phyloP scores from a whole-genome alignment of 768 basidiomycete genomes.

The Ephemerocybe angulata region DNA sequence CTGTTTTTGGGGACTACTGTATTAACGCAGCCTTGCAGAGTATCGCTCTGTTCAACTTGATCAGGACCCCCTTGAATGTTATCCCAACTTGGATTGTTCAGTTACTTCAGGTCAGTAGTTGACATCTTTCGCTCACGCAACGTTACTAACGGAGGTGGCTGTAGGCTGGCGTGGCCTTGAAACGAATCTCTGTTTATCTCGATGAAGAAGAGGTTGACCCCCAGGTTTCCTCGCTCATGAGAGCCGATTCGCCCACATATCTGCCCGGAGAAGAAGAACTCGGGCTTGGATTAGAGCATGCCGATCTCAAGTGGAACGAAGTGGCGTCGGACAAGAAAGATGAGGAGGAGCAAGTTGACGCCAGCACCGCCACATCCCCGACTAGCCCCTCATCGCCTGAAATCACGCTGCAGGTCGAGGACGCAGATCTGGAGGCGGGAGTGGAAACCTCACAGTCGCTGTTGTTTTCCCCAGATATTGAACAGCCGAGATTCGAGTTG shows the following conservation, averaged over 20 bases:
- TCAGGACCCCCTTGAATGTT: slow-evolving; percentile 73
- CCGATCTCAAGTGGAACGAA: slow-evolving; percentile 62
- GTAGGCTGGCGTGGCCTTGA: slow-evolving; percentile 59
- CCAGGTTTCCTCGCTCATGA: slow-evolving; percentile 65
- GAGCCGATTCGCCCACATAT: slow-evolving; percentile 20
- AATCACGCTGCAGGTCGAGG: background rate
- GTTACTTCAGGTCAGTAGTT: slow-evolving; percentile 51
- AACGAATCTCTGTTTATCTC: slow-evolving; percentile 65
- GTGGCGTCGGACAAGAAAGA: slow-evolving; percentile 30
- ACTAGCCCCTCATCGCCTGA: slow-evolving; percentile 1
- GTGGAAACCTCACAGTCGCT: slow-evolving; percentile 16
- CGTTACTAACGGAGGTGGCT: background rate
- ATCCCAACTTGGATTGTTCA: slow-evolving; percentile 80
- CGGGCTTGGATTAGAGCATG: slow-evolving; percentile 56
- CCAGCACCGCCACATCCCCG: slow-evolving; percentile 9
- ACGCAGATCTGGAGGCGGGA: slow-evolving; percentile 6
- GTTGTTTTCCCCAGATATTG: slow-evolving; percentile 20
- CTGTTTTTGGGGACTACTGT: background rate
- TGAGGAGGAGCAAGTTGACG: slow-evolving; percentile 13
- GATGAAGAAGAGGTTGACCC: slow-evolving; percentile 67
- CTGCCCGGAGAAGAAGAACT: slow-evolving; percentile 30
- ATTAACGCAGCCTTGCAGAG: slow-evolving; percentile 35
- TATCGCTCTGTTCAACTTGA: slow-evolving; percentile 83
- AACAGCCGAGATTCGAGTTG: slow-evolving; percentile 61
- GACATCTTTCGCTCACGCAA: background rate